These are phyloP conservation scores for Friedmanniomyces simplex DNA, from an alignment of 495 filamentous ascomycete genomes.

Conservation along the genomic window DNA sequence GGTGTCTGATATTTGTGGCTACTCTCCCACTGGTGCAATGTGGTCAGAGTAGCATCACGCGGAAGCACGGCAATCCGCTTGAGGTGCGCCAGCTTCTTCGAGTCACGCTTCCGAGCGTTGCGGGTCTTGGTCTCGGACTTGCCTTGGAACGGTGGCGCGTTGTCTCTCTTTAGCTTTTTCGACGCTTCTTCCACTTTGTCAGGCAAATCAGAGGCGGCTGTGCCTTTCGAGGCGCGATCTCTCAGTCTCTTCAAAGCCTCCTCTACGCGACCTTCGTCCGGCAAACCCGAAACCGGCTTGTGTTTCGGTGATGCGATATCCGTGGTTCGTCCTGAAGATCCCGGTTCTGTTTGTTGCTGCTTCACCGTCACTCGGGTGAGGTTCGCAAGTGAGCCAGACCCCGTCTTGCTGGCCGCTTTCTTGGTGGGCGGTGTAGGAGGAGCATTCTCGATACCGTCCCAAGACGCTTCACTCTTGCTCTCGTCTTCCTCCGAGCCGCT, in stretches of 20 bases:
- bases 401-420: neutral
- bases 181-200: neutral
- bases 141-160: conserved; percentile 26
- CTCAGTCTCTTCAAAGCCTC: neutral
- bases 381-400: neutral
- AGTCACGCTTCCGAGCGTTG: conserved; percentile 44
- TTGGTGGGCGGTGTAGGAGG: conserved; percentile 25
- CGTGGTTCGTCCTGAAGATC: too few relatives aligned
- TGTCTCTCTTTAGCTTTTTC: neutral
- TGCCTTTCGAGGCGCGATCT: neutral
- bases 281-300: too few relatives aligned
- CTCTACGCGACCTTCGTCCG: too few relatives aligned
- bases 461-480: conserved; percentile 9
- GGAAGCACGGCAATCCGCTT: conserved; percentile 43
- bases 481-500: neutral
- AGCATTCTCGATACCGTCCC: conserved; percentile 5
- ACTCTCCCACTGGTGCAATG: conserved; percentile 33
- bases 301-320: too few relatives aligned
- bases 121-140: conserved; percentile 41
- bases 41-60: conserved; percentile 37
- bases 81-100: conserved; percentile 39
- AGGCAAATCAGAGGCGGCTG: neutral
- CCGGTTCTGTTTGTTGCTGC: neutral
- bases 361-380: neutral
- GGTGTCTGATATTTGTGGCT: neutral